Conservation (phyloP, 2,329 filamentous ascomycete genomes). For the Cercospora sp. region DNA sequence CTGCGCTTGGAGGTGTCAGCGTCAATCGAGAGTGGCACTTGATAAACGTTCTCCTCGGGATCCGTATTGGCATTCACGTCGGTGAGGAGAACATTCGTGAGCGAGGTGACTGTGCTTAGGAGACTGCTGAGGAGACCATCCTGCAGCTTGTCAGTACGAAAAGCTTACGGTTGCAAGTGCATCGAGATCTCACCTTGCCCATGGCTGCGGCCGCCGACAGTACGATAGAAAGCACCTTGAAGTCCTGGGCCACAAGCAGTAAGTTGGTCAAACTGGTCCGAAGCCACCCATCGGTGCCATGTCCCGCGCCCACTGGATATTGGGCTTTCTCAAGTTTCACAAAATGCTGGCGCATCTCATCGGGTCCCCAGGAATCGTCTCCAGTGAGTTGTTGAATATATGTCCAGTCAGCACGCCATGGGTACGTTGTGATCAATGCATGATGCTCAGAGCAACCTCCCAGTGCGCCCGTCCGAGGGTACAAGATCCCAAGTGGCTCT, state of each 20-base stretch:
- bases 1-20: constrained; percentile 42
- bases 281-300: constrained; percentile 61
- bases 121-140: constrained; percentile 34
- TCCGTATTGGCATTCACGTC: constrained; percentile 53
- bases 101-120: constrained; percentile 23
- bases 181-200: constrained; percentile 50
- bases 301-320: constrained; percentile 51
- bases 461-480: constrained; percentile 58
- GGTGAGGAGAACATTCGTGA: constrained; percentile 25
- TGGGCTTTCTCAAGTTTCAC: constrained; percentile 54
- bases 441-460: constrained; percentile 58
- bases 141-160: constrained; percentile 46
- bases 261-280: constrained; percentile 53
- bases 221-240: constrained; percentile 55
- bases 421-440: constrained; percentile 60
- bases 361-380: constrained; percentile 58
- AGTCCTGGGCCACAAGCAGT: constrained; percentile 54
- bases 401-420: constrained; percentile 60
- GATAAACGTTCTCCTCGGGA: constrained; percentile 52
- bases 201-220: constrained; percentile 55
- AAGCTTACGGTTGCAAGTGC: neutral
- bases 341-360: constrained; percentile 61
- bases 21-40: constrained; percentile 53
- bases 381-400: constrained; percentile 60
- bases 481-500: constrained; percentile 55